Evolutionary conservation across 345 rosid genomes (phyloP).

Genomic region (Linum usitatissimum): DNA sequence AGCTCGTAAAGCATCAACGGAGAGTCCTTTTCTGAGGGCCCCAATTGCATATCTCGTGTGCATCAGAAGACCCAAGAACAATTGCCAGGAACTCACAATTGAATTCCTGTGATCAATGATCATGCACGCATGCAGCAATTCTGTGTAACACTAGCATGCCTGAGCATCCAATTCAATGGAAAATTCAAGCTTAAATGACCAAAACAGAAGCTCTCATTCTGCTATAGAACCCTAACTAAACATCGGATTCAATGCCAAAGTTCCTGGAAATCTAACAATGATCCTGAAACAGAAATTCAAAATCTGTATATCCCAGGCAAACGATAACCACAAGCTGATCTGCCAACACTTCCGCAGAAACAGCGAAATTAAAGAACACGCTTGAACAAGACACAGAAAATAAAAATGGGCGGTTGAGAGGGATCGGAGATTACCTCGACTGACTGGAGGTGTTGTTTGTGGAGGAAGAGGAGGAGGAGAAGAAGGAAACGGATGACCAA

Average conservation of each 20-base stretch:
- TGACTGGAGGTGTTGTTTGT: conserved; percentile 29
- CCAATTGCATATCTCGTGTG: neutral
- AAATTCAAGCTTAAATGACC: neutral
- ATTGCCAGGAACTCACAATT: neutral
- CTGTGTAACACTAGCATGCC: too few relatives aligned
- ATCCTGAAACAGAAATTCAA: too few relatives aligned
- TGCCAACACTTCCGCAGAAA: neutral
- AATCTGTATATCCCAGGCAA: neutral
- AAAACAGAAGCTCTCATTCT: neutral
- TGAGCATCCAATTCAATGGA: too few relatives aligned
- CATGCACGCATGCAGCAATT: too few relatives aligned
- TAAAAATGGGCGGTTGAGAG: neutral
- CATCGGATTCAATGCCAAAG: neutral
- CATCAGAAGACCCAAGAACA: neutral
- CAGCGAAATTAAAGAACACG: neutral
- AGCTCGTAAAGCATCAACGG: neutral
- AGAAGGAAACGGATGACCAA: conserved; percentile 95
- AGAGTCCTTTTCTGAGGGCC: neutral
- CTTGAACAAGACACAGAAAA: neutral
- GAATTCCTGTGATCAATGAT: neutral
- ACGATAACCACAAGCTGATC: conserved; percentile 5
- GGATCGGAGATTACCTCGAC: conserved; percentile 42
- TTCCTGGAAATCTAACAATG: neutral
- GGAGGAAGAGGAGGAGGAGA: conserved; percentile 58
- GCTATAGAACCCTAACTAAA: neutral